Percentiles rank a stretch among this genome's conserved stretches.
phyloP scores from a whole-genome alignment of 192 early-diverging fungal species.

The Umbelopsis ramanniana region DNA sequence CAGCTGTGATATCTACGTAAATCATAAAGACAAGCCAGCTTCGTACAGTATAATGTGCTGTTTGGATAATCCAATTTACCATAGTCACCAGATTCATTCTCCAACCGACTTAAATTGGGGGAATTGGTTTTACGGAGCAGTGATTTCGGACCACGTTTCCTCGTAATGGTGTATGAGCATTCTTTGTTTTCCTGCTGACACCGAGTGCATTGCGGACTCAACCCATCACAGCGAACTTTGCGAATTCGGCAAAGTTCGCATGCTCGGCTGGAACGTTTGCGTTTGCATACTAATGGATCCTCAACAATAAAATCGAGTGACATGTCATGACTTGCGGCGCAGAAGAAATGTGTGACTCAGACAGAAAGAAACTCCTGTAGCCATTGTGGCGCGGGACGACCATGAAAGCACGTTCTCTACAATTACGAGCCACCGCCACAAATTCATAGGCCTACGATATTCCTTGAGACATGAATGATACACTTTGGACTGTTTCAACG shows the following conservation, averaged over 20 bases:
- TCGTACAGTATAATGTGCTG: background rate
- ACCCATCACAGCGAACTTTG: constrained; percentile 10
- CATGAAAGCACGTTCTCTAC: background rate
- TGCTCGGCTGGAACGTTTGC: constrained; percentile 11
- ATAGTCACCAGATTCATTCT: background rate
- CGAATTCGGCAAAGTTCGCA: constrained; percentile 9
- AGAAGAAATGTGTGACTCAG: background rate
- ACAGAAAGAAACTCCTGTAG: background rate
- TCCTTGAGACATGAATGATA: background rate
- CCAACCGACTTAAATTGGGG: background rate
- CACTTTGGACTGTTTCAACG: background rate
- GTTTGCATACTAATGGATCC: constrained; percentile 10
- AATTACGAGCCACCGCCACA: background rate
- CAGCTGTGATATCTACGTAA: background rate
- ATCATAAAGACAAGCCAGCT: background rate
- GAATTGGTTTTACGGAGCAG: background rate
- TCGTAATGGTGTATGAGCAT: constrained; percentile 11
- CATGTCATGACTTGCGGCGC: background rate
- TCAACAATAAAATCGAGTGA: constrained; percentile 16
- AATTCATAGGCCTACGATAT: background rate
- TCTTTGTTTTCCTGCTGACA: background rate
- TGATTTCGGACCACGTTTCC: constrained; percentile 4
- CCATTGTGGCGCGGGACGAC: background rate
- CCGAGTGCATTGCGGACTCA: background rate
- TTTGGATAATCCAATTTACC: background rate